Percentiles rank a stretch among this genome's conserved stretches.
These are phyloP conservation scores for Bruguiera parviflora DNA, from an alignment of 345 rosid genomes.

Conservation along the genomic window DNA sequence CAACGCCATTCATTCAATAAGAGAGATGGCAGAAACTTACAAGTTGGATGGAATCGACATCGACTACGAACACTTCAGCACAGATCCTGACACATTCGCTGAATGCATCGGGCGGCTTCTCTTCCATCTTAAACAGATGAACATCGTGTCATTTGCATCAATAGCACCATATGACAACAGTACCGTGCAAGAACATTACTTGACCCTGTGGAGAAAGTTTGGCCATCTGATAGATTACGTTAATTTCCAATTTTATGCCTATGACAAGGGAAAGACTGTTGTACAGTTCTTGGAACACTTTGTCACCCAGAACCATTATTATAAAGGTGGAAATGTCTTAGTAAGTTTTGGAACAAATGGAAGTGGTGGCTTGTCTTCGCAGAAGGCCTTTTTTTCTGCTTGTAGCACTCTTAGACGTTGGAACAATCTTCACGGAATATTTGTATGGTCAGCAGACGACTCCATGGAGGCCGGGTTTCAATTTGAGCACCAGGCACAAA, in stretches of 20 bases:
- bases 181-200: constrained; percentile 42
- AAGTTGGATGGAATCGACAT: constrained; percentile 51
- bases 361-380: constrained; percentile 44
- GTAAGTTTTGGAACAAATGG: constrained; percentile 48
- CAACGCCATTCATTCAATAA: constrained; percentile 43
- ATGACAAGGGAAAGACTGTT: constrained; percentile 35
- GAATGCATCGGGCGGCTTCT: constrained; percentile 54
- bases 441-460: constrained; percentile 60
- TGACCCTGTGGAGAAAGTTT: constrained; percentile 51
- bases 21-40: constrained; percentile 31
- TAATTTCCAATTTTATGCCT: constrained; percentile 62
- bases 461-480: constrained; percentile 43
- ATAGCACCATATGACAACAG: constrained; percentile 51
- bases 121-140: constrained; percentile 18
- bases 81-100: constrained; percentile 50
- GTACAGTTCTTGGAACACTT: constrained; percentile 39
- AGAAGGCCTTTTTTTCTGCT: constrained; percentile 45
- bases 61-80: constrained; percentile 49
- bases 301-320: constrained; percentile 38
- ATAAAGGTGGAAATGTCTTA: constrained; percentile 39
- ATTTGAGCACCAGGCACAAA: constrained; percentile 38
- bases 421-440: constrained; percentile 51
- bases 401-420: constrained; percentile 28
- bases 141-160: constrained; percentile 39
- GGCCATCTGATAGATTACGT: constrained; percentile 57